Percentiles rank a stretch among this genome's conserved stretches.
These are phyloP conservation scores for Mollisia scopiformis DNA, from an alignment of 2,329 filamentous ascomycete species.

Conservation along the genomic window DNA sequence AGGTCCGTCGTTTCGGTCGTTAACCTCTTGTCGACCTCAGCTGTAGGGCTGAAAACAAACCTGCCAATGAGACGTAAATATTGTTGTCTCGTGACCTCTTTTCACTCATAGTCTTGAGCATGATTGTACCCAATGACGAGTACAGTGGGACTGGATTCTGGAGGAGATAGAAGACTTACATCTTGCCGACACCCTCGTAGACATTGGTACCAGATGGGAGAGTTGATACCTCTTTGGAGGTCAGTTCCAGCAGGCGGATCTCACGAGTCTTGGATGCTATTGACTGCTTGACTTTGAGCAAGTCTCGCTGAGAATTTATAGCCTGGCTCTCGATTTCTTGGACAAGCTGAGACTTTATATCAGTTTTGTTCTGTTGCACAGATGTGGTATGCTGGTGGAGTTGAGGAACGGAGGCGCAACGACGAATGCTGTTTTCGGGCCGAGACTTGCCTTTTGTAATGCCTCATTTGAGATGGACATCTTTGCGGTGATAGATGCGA, in stretches of 20 bases:
- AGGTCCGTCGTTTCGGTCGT: conserved; percentile 73
- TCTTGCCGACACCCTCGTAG: conserved; percentile 96
- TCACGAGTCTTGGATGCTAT: conserved; percentile 86
- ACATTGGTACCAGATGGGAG: conserved; percentile 77
- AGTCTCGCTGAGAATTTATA: conserved; percentile 86
- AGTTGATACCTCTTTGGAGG: conserved; percentile 77
- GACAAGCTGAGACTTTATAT: conserved; percentile 63
- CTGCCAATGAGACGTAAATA: conserved; percentile 48
- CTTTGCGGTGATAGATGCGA: conserved; percentile 29
- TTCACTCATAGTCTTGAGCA: conserved; percentile 9
- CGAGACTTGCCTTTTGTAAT: conserved; percentile 75
- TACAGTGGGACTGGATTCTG: conserved; percentile 3
- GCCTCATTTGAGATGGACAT: conserved; percentile 97
- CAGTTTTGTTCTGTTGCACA: background rate
- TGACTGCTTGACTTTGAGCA: conserved; percentile 82
- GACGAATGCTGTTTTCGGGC: background rate
- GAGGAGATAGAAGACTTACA: conserved; percentile 58
- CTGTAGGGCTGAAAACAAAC: conserved; percentile 82
- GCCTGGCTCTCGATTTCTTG: conserved; percentile 94
- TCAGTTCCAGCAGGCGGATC: conserved; percentile 85
- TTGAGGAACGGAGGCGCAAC: conserved; percentile 3
- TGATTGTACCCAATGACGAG: conserved; percentile 8
- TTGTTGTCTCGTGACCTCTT: conserved; percentile 17
- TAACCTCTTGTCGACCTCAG: conserved; percentile 75
- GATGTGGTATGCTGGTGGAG: background rate